These are phyloP conservation scores for Talaromyces islandicus DNA, from an alignment of 2,329 filamentous ascomycete genomes.

Conservation along the genomic window DNA sequence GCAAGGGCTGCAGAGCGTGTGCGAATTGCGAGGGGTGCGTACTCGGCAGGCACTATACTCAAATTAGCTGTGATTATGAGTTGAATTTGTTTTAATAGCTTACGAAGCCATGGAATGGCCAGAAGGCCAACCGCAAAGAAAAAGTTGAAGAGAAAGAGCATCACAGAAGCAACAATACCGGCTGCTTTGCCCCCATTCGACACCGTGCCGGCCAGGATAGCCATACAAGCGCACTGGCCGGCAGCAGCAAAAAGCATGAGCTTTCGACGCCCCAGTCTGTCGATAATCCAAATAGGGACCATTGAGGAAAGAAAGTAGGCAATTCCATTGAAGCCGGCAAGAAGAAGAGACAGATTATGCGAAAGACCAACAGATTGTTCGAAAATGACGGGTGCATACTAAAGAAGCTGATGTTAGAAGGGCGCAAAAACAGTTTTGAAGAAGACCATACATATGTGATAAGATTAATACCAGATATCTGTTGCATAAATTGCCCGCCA, in stretches of 20 bases:
- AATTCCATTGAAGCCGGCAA: slow-evolving; percentile 40
- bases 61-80: not conserved
- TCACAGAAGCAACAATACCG: not conserved
- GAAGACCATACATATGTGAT: not conserved
- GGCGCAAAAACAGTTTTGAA: not conserved
- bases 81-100: not conserved
- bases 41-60: not conserved
- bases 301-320: slow-evolving; percentile 39
- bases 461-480: slow-evolving; percentile 19
- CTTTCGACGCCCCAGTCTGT: slow-evolving; percentile 28
- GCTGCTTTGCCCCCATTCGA: not conserved
- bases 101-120: slow-evolving; percentile 1
- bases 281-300: slow-evolving; percentile 34
- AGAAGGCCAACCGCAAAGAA: slow-evolving; percentile 12
- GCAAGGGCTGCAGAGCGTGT: slow-evolving; percentile 7
- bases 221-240: not conserved
- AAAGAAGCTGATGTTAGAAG: not conserved
- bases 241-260: slow-evolving; percentile 8
- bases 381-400: not conserved
- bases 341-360: slow-evolving; percentile 34
- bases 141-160: slow-evolving; percentile 3
- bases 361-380: slow-evolving; percentile 19
- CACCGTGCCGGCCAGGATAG: not conserved
- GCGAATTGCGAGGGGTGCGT: slow-evolving; percentile 2
- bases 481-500: slow-evolving; percentile 17